Conservation (phyloP, 345 rosid genomes). For the Aquilaria malaccensis region DNA sequence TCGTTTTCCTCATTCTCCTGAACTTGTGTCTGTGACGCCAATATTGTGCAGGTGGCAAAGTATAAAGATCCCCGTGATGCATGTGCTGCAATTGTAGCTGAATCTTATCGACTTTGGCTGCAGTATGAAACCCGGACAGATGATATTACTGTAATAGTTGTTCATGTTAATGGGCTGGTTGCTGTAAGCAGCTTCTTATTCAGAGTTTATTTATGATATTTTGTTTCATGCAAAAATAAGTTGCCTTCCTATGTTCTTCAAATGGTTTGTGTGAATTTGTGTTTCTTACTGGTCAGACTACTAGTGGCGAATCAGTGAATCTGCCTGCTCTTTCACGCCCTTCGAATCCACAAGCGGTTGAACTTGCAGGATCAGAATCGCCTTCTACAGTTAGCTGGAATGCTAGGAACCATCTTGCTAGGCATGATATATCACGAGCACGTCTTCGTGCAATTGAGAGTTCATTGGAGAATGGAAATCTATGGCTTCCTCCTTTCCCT, state of each 20-base stretch:
- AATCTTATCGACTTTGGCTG: slow-evolving; percentile 97
- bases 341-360: slow-evolving; percentile 70
- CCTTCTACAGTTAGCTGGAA: slow-evolving; percentile 73
- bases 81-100: slow-evolving; percentile 99
- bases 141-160: slow-evolving; percentile 95
- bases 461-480: slow-evolving; percentile 77
- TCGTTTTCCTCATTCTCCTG: neutral
- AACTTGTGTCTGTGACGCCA: neutral
- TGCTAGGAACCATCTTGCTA: slow-evolving; percentile 61
- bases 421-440: slow-evolving; percentile 90
- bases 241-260: slow-evolving; percentile 11
- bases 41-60: slow-evolving; percentile 71
- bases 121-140: slow-evolving; percentile 99
- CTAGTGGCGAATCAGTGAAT: slow-evolving; percentile 36
- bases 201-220: slow-evolving; percentile 3
- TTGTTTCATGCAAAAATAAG: neutral
- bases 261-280: slow-evolving; percentile 6
- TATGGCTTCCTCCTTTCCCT: slow-evolving; percentile 88
- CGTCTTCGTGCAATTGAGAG: slow-evolving; percentile 92
- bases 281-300: slow-evolving; percentile 36
- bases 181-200: slow-evolving; percentile 41
- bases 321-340: slow-evolving; percentile 35
- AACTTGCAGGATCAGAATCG: slow-evolving; percentile 79
- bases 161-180: slow-evolving; percentile 71
- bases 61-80: slow-evolving; percentile 98